phyloP scores from a whole-genome alignment of 2,329 filamentous ascomycete genomes.

The Aphanoascus verrucosus region DNA sequence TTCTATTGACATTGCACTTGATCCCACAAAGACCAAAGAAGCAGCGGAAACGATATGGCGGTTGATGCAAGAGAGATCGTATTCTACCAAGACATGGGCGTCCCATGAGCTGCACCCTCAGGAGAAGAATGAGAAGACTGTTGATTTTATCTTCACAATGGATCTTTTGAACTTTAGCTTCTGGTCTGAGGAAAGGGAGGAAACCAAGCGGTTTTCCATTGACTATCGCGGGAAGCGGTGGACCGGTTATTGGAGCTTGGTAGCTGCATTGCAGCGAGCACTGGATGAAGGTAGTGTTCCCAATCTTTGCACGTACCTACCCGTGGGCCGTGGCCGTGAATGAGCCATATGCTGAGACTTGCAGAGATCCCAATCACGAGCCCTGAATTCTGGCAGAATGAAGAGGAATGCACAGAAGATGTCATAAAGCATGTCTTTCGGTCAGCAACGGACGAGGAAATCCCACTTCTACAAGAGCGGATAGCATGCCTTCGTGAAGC shows the following conservation, averaged over 20 bases:
- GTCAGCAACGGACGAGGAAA: slow-evolving; percentile 73
- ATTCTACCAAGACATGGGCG: slow-evolving; percentile 77
- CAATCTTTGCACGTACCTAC: background rate
- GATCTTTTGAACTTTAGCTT: slow-evolving; percentile 95
- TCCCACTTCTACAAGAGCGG: slow-evolving; percentile 71
- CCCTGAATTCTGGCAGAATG: slow-evolving; percentile 73
- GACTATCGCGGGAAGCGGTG: slow-evolving; percentile 70
- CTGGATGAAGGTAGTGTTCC: slow-evolving; percentile 65
- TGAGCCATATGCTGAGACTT: slow-evolving; percentile 15
- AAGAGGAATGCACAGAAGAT: slow-evolving; percentile 64
- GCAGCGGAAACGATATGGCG: slow-evolving; percentile 69
- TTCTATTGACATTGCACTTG: slow-evolving; percentile 80
- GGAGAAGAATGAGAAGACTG: slow-evolving; percentile 62
- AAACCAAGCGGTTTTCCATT: slow-evolving; percentile 63
- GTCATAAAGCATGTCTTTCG: slow-evolving; percentile 68
- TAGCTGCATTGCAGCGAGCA: slow-evolving; percentile 75
- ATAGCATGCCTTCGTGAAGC: slow-evolving; percentile 73
- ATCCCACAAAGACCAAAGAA: slow-evolving; percentile 68
- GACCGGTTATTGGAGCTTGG: slow-evolving; percentile 93
- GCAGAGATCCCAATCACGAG: slow-evolving; percentile 77
- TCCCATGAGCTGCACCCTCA: slow-evolving; percentile 85
- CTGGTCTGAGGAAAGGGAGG: slow-evolving; percentile 65
- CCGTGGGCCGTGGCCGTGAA: background rate
- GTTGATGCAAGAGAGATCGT: slow-evolving; percentile 72
- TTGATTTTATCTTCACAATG: slow-evolving; percentile 95